Evolutionary conservation across 208 protist genomes (phyloP).

Genomic region (Acanthamoeba castellanii): DNA sequence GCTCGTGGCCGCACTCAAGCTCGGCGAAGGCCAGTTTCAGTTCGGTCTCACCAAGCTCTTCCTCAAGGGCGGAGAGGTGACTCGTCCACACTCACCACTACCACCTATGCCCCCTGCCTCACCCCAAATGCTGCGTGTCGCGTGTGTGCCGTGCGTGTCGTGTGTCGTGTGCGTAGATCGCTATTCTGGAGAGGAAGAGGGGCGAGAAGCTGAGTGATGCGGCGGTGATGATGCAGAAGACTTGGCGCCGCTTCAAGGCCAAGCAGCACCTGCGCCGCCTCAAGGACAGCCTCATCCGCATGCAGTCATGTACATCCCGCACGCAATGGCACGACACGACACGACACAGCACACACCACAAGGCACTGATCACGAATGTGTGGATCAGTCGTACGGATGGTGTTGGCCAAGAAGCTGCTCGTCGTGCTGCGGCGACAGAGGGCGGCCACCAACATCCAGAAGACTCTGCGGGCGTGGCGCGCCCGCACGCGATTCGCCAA

Average conservation of each 20-base stretch:
- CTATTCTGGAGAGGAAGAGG: conserved; percentile 8
- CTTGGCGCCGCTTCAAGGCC: conserved; percentile 1
- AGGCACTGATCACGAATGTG: not conserved
- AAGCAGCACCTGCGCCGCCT: not conserved
- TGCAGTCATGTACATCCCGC: conserved; percentile 38
- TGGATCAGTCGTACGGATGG: not conserved
- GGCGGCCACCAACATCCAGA: conserved; percentile 27
- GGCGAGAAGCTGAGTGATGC: conserved; percentile 57
- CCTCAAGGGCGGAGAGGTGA: conserved; percentile 63
- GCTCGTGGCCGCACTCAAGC: not conserved
- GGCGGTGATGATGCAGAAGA: conserved; percentile 50
- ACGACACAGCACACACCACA: too few species aligned
- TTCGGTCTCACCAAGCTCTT: conserved; percentile 69
- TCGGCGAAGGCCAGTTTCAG: conserved; percentile 1
- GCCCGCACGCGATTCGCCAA: not conserved
- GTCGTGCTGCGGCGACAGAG: not conserved
- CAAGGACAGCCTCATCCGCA: not conserved
- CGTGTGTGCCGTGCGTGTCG: too few species aligned
- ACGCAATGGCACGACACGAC: too few species aligned
- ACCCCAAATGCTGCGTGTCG: too few species aligned
- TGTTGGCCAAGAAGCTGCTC: conserved; percentile 15
- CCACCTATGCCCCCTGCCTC: too few species aligned
- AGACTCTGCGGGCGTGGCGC: not conserved
- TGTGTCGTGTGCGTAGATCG: not conserved
- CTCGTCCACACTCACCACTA: too few species aligned